Evolutionary conservation across 2,329 filamentous ascomycete genomes (phyloP), one percentile per base, ranked within the genome.

Genomic region (Mycogone perniciosa): DNA sequence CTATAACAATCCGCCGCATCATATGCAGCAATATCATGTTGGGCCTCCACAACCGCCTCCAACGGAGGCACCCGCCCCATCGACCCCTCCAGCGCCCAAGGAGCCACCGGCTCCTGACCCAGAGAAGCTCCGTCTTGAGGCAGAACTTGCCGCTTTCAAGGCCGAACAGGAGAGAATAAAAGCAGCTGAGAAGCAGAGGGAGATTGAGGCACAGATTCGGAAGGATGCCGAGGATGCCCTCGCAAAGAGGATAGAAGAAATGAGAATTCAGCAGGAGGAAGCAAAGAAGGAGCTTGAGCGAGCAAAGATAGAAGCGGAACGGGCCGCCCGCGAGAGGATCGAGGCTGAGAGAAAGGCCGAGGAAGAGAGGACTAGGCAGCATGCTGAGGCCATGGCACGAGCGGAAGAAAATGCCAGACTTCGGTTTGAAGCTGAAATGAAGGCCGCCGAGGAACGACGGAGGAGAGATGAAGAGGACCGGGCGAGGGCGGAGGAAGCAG

Each of bases 41-140:
- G 71, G 56, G 73, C 70, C 48, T 1, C 65, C 71, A n/a, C 72
- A 67, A 0, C 68, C 72, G 5, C 71, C 75, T 0, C 63, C 69
- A 4, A 74, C 74, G 4, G 73, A 76, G 50, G 60, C 64, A 11
- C 67, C 69, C 1, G 68, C 60, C 10, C 62, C 56, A n/a, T 58
- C 68, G 6, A 63, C 69, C 4, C 20, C 43, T 29, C 43, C 43
- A 51, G 59, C 64, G 8, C 66, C 68, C 1, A 46, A 54, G 34
- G 20, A 53, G 9, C 5, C 53, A 7, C 56, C 56, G 3, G 73
- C 75, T 5, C 71, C 73, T 2, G 79, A 85, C 48, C 74, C 77
- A 2, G 78, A 85, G 50, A 81, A 81, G 59, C 71, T 85, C 55
- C 72, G 72, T n/a, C 75, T 85, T 51, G 76, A 84, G 54, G 75